Conservation (phyloP, 2,329 filamentous ascomycete genomes). For the Fusarium scirpi region DNA sequence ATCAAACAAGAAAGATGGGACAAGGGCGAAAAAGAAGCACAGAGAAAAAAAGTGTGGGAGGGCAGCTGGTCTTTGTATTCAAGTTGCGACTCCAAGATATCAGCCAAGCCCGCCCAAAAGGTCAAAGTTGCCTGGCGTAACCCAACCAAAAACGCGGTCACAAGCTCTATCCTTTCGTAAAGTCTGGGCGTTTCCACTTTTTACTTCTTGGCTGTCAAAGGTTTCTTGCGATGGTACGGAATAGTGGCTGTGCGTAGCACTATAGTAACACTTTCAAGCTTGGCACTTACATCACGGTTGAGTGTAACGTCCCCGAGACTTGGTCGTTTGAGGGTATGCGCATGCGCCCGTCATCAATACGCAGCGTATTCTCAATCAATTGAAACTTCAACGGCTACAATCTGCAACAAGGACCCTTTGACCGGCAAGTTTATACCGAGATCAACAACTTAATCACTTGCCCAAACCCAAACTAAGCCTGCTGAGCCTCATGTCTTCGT, state of each 20-base stretch:
- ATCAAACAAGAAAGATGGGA: conserved; percentile 1
- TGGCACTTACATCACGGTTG: conserved; percentile 34
- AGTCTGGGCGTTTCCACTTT: conserved; percentile 31
- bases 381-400: not conserved
- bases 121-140: conserved; percentile 22
- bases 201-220: conserved; percentile 31
- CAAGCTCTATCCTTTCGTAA: conserved; percentile 14
- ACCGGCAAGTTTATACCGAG: conserved; percentile 5
- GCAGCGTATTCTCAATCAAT: conserved; percentile 15
- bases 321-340: not conserved
- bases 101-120: conserved; percentile 23
- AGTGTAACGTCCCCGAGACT: conserved; percentile 4
- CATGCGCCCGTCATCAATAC: conserved; percentile 19
- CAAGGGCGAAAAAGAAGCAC: conserved; percentile 1
- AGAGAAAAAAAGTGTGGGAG: conserved; percentile 19
- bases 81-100: conserved; percentile 16
- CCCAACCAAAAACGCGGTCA: conserved; percentile 20
- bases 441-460: conserved; percentile 7
- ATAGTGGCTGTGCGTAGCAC: conserved; percentile 29
- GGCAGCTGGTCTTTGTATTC: conserved; percentile 26
- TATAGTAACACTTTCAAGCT: conserved; percentile 13
- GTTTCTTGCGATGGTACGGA: conserved; percentile 1
- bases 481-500: conserved; percentile 36
- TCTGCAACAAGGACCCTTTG: not conserved
- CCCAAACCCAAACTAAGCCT: conserved; percentile 4